Evolutionary conservation across 1,284 basidiomycete species (phyloP), one percentile per base, ranked within the genome.

Genomic region (Trichosporon inkin): DNA sequence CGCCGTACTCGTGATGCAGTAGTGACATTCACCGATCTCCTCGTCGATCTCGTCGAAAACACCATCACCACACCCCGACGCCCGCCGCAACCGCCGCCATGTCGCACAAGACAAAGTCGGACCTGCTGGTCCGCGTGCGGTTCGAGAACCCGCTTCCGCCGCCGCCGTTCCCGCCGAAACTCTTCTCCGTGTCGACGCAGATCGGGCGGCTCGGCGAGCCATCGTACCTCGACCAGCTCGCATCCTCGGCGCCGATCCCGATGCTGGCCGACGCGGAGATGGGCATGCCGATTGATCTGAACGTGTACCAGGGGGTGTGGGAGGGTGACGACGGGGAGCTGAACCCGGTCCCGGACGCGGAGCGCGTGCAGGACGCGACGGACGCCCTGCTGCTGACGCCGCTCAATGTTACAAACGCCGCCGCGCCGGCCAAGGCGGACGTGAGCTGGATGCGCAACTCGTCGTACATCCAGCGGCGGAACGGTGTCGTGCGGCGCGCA

Each of bases 201-300:
- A 87, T 91, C 11, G 54, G 63, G 34, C 88, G 93, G 39, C 92
- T 95, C 77, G 88, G 90, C 20, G 84, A 84, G 28, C 88, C 90
- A 16, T 87, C 88, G 69, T 93, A 92, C 68, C 83, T 93, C 22
- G 85, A 89, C 64, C 83, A 86, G 17, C 80, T 96, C 41, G 88
- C 89, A 1, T 85, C 87, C 53, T 88, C 89, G 51, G 85, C 86
- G 6, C 87, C 88, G 0, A 75, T 95, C 10, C 92, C 93, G 0
- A 92, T 97, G 89, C 87, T 96, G 62, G 87, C 95, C 1, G 93
- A 97, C 70, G 88, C 89, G 1, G 93, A 97, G 74, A 88, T 88
- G 70, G 93, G 93, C 1, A 94, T 97, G 91, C 92, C 92, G 0
- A 79, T 97, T 20, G 90, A 96, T 72, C 78, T 95, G 53, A 87